Evolutionary conservation across 257 asterid genomes (phyloP).

Genomic region (Marsdenia floribunda): DNA sequence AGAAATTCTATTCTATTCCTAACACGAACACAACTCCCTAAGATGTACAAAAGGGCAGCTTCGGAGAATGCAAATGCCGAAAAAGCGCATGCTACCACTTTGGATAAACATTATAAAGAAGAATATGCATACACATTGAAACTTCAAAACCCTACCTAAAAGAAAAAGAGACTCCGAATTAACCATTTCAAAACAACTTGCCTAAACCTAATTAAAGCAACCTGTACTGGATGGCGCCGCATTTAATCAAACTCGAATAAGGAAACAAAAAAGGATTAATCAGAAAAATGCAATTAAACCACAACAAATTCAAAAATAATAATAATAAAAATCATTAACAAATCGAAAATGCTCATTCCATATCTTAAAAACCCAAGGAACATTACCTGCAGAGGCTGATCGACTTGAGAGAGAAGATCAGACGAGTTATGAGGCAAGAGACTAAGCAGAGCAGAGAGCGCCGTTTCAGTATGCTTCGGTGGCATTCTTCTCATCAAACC

Average conservation of each 20-base stretch:
- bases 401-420: constrained; percentile 97
- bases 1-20: background rate
- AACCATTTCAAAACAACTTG: constrained; percentile 4
- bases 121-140: background rate
- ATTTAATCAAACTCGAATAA: background rate
- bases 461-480: constrained; percentile 79
- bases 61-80: background rate
- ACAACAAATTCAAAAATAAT: background rate
- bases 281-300: background rate
- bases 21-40: background rate
- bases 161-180: background rate
- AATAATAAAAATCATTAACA: background rate
- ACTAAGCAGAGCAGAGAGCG: constrained; percentile 77
- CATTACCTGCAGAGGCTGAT: constrained; percentile 91
- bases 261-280: background rate
- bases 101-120: background rate
- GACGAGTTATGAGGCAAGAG: constrained; percentile 89
- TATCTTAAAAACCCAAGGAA: background rate
- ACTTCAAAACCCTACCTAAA: constrained; percentile 10
- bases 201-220: constrained; percentile 8
- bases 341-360: background rate
- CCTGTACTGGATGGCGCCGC: background rate
- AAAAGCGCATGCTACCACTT: background rate
- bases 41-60: background rate
- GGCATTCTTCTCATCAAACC: constrained; percentile 97